Base-by-base conservation (phyloP, 2,329 filamentous ascomycete genomes). In the Hypoxylon sp. region DNA sequence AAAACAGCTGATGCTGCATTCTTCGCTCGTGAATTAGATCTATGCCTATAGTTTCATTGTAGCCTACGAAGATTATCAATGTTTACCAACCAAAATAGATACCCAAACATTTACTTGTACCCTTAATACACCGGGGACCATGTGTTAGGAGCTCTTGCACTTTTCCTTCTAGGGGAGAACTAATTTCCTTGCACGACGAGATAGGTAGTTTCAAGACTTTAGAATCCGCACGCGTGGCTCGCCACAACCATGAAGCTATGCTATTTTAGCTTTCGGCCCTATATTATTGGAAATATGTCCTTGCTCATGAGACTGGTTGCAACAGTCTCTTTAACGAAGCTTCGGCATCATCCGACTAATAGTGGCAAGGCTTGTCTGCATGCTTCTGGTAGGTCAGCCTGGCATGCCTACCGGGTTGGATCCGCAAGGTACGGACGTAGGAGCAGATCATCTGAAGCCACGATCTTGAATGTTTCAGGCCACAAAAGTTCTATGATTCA, bases 371-470 rank as follows among this genome's bases (percentile, higher is more conserved):
- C 72, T 70, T 70, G 57, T 58, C 63, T 65, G 58, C 64, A 58
- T 52, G 43, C 43, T 70, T 57, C 63, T 70, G 55, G 70, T 72
- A 72, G 71, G 70, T 61, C 51, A 68, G 56, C 51, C 53, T 63
- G 43, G 34, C 28, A 68, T 21, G 53, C 67, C 60, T 73, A 56
- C 65, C 61, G 67, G 72, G 71, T 67, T 68, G 57, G 65, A 70
- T 70, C 67, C 71, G 71, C 72, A 72, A 75, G 72, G 71, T 77
- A 77, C 75, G 75, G 69, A 73, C 75, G 75, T 77, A 77, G 65
- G 51, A 69, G 65, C 53, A 69, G 70, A 73, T 73, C 68, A 67
- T 71, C 69, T 66, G 57, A 70, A 77, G 75, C 74, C 75, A 77
- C 70, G 69, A 69, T 75, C 67, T 71, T 14, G 30, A 49, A 64